Evolutionary conservation across 2,329 filamentous ascomycete species (phyloP).

Genomic region (Cladophialophora bantiana): DNA sequence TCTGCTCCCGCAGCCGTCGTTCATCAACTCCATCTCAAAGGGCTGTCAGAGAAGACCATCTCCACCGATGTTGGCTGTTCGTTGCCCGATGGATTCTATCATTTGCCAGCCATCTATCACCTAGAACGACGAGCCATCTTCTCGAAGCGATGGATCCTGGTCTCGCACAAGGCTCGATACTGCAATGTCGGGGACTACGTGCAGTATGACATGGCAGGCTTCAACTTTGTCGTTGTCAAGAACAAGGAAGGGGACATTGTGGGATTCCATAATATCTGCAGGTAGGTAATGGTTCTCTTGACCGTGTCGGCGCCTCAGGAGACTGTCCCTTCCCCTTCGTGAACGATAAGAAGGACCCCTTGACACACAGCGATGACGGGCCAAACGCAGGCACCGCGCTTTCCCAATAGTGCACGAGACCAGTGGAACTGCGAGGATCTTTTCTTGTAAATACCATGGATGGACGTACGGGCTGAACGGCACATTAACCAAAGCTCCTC

Average conservation of each 20-base stretch:
- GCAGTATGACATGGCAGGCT: conserved; percentile 51
- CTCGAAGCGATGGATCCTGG: conserved; percentile 56
- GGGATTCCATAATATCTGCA: conserved; percentile 68
- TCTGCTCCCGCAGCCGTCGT: conserved; percentile 9
- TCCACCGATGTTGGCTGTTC: conserved; percentile 26
- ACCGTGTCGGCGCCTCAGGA: neutral
- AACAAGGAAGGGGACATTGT: conserved; percentile 61
- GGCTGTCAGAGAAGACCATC: conserved; percentile 26
- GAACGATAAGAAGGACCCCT: no score
- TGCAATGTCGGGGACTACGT: conserved; percentile 54
- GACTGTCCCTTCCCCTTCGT: neutral
- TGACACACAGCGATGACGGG: neutral
- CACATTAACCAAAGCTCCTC: conserved; percentile 66
- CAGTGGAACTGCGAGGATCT: conserved; percentile 39
- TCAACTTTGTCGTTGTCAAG: conserved; percentile 60
- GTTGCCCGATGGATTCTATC: conserved; percentile 61
- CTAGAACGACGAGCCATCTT: conserved; percentile 59
- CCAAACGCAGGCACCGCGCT: conserved; percentile 57
- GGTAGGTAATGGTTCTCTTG: conserved; percentile 39
- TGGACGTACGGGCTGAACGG: conserved; percentile 68
- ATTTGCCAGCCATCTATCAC: conserved; percentile 56
- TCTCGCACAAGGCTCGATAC: conserved; percentile 54
- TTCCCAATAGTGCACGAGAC: conserved; percentile 57
- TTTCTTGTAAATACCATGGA: conserved; percentile 68
- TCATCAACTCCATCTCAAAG: conserved; percentile 26